Percentiles rank a stretch among this genome's conserved stretches.
Conservation (phyloP, 768 basidiomycete species). For the Roridomyces roridus region DNA sequence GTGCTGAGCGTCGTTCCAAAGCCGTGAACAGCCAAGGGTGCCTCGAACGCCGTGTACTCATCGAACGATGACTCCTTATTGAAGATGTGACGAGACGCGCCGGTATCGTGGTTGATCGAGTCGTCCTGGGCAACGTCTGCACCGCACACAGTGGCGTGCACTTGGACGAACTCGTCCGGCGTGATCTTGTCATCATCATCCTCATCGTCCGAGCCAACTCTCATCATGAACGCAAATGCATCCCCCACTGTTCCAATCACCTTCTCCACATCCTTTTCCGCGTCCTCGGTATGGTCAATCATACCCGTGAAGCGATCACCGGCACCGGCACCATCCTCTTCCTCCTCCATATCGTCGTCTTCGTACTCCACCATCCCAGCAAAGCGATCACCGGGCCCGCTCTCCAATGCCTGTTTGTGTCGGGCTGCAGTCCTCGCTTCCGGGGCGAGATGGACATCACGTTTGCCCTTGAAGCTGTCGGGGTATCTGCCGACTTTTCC, state of each 20-base stretch:
- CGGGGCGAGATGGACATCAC: constrained; percentile 5
- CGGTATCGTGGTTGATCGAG: too few species aligned
- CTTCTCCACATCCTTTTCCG: not conserved
- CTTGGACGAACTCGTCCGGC: constrained; percentile 14
- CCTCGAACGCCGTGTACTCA: not conserved
- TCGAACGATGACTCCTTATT: not conserved
- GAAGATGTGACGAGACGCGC: too few species aligned
- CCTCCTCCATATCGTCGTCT: too few species aligned
- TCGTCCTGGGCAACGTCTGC: too few species aligned
- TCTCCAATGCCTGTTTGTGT: not conserved
- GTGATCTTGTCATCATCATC: constrained; percentile 4
- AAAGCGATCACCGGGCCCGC: not conserved
- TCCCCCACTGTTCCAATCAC: not conserved
- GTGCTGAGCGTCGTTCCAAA: constrained; percentile 12
- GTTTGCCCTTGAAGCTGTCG: not conserved
- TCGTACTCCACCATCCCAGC: constrained; percentile 3
- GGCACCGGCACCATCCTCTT: too few species aligned
- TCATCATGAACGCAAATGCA: not conserved
- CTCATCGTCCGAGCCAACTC: not conserved
- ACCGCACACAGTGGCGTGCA: too few species aligned
- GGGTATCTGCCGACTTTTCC: constrained; percentile 34
- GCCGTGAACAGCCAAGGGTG: constrained; percentile 7
- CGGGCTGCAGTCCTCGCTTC: not conserved
- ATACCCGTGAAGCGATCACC: too few species aligned
- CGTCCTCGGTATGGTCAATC: not conserved